Percentiles rank a stretch among this genome's conserved stretches.
Conservation (phyloP, 108 stramenopile genomes). For the Cyclotella choctawhatcheeana region DNA sequence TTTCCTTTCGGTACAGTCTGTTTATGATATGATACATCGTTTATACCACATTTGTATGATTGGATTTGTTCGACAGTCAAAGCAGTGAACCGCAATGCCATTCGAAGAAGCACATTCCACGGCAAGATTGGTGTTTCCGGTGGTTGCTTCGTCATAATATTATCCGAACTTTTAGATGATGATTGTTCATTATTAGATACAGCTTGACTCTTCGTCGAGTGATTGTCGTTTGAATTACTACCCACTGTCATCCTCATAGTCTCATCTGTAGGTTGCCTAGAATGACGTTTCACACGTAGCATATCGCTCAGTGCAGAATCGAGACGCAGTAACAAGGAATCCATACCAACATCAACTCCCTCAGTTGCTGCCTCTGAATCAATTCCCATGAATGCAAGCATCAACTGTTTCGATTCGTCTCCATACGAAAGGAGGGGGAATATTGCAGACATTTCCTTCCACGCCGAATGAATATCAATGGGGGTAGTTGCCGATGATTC, state of each 20-base stretch:
- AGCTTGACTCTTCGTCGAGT: no score
- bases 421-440: constrained; percentile 41
- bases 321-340: not conserved
- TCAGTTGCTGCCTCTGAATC: not conserved
- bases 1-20: not conserved
- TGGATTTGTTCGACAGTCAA: constrained; percentile 19
- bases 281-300: not conserved
- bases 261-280: not conserved
- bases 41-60: not conserved
- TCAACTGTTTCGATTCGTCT: constrained; percentile 34
- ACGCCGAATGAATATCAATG: constrained; percentile 18
- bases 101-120: constrained; percentile 44
- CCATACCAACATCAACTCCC: not conserved
- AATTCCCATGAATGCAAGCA: constrained; percentile 14
- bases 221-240: not conserved
- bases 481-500: not conserved
- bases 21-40: not conserved
- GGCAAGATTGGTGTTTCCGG: no score
- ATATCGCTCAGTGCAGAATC: constrained; percentile 9
- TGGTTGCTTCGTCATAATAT: no score
- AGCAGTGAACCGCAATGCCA: constrained; percentile 37
- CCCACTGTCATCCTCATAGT: not conserved
- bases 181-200: no score
- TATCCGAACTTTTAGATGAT: no score
- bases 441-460: constrained; percentile 29